Percentiles rank a stretch among this genome's conserved stretches.
These are phyloP conservation scores for Trichoderma afroharzianum DNA, from an alignment of 2,329 filamentous ascomycete species.

Conservation along the genomic window DNA sequence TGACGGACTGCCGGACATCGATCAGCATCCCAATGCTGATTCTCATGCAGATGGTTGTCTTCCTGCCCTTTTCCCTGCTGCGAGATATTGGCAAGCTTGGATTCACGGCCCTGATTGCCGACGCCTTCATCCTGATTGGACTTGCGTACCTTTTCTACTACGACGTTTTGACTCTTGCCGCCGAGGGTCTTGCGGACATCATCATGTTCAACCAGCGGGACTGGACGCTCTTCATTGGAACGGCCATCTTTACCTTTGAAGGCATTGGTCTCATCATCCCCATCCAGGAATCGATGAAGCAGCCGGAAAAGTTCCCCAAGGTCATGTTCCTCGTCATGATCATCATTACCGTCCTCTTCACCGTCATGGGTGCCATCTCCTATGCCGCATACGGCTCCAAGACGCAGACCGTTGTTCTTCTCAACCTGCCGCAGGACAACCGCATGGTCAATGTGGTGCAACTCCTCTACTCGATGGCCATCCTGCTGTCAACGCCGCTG, in stretches of 20 bases:
- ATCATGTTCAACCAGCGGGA: slow-evolving; percentile 83
- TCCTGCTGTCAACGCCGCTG: slow-evolving; percentile 87
- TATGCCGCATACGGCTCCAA: slow-evolving; percentile 94
- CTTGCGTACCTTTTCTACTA: slow-evolving; percentile 95
- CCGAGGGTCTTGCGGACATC: slow-evolving; percentile 77
- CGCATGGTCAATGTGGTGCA: slow-evolving; percentile 95
- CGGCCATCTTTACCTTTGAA: slow-evolving; percentile 98
- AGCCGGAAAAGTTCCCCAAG: slow-evolving; percentile 82
- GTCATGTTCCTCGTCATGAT: slow-evolving; percentile 92
- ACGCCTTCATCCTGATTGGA: slow-evolving; percentile 89
- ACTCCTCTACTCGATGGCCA: slow-evolving; percentile 96
- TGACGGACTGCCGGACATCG: slow-evolving; percentile 78
- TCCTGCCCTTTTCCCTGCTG: slow-evolving; percentile 88
- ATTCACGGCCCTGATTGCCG: slow-evolving; percentile 88
- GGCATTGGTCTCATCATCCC: slow-evolving; percentile 97
- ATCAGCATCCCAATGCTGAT: slow-evolving; percentile 90
- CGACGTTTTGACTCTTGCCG: slow-evolving; percentile 78
- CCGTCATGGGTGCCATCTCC: slow-evolving; percentile 85
- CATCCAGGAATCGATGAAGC: slow-evolving; percentile 94
- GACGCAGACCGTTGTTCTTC: slow-evolving; percentile 92
- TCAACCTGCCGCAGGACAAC: slow-evolving; percentile 94
- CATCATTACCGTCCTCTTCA: slow-evolving; percentile 87
- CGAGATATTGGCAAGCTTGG: slow-evolving; percentile 97
- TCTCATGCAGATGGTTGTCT: slow-evolving; percentile 90
- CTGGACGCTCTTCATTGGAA: slow-evolving; percentile 98